These are phyloP conservation scores for Teratosphaeria epicoccoides DNA, from an alignment of 2,329 filamentous ascomycete species.

Conservation along the genomic window DNA sequence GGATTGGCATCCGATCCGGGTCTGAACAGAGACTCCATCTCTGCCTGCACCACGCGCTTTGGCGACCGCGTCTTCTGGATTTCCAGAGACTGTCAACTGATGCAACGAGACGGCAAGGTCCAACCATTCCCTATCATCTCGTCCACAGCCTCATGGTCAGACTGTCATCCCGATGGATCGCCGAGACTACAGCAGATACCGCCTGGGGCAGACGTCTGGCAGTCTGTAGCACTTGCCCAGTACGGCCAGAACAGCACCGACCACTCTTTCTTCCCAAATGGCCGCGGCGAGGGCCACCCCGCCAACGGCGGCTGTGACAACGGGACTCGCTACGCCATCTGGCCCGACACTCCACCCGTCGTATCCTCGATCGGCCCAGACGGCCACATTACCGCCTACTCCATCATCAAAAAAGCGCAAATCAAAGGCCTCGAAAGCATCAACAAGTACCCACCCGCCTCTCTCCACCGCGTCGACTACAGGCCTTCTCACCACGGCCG, in stretches of 20 bases:
- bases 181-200: neutral
- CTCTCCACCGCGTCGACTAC: slow-evolving; percentile 1
- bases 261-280: neutral
- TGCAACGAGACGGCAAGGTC: neutral
- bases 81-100: neutral
- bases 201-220: neutral
- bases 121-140: neutral
- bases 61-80: slow-evolving; percentile 1
- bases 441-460: neutral
- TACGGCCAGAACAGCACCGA: slow-evolving; percentile 1
- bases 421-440: neutral
- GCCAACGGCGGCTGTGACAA: slow-evolving; percentile 1
- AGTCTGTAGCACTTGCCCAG: neutral
- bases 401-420: neutral
- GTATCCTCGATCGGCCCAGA: neutral
- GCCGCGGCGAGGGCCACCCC: neutral
- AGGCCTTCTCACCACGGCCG: neutral
- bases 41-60: neutral
- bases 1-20: neutral
- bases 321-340: slow-evolving; percentile 1
- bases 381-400: neutral
- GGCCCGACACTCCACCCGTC: neutral
- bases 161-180: neutral
- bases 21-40: slow-evolving; percentile 1
- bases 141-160: slow-evolving; percentile 1